Conservation (phyloP, 345 rosid genomes). For the Acer saccharum region DNA sequence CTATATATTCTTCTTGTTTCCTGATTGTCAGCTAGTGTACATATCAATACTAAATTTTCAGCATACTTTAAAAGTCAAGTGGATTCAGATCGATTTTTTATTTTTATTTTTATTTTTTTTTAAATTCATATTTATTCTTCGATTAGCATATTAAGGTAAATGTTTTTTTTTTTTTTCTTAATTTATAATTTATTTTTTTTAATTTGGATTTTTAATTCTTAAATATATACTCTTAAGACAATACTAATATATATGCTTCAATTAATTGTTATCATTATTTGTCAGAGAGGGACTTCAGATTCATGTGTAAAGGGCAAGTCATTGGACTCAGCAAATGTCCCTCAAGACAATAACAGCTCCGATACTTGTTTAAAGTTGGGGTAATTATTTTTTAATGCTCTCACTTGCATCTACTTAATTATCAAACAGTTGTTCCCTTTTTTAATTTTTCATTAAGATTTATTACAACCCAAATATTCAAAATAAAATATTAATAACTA, state of each 20-base stretch:
- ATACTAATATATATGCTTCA: background rate
- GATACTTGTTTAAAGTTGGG: slow-evolving; percentile 37
- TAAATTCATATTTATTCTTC: too few relatives aligned
- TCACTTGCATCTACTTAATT: background rate
- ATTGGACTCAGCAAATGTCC: slow-evolving; percentile 21
- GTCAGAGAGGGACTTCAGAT: slow-evolving; percentile 13
- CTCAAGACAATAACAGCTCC: slow-evolving; percentile 14
- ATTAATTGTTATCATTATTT: background rate
- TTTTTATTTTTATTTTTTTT: too few relatives aligned
- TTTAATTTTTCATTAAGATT: background rate
- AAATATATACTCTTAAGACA: too few relatives aligned
- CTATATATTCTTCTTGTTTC: background rate
- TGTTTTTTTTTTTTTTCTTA: too few relatives aligned
- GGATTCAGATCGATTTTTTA: too few relatives aligned
- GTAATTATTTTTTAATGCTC: slow-evolving; percentile 12
- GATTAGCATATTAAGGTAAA: too few relatives aligned
- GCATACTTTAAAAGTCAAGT: too few relatives aligned
- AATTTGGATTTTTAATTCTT: too few relatives aligned
- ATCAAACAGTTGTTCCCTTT: too few relatives aligned
- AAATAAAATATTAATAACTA: background rate
- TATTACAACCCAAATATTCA: background rate
- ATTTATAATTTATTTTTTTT: too few relatives aligned
- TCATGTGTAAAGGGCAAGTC: slow-evolving; percentile 21
- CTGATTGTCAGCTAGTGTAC: too few relatives aligned
- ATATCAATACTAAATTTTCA: too few relatives aligned